Evolutionary conservation across 2,329 filamentous ascomycete genomes (phyloP), one percentile per base, ranked within the genome.

Genomic region (Colletotrichum paranaense): DNA sequence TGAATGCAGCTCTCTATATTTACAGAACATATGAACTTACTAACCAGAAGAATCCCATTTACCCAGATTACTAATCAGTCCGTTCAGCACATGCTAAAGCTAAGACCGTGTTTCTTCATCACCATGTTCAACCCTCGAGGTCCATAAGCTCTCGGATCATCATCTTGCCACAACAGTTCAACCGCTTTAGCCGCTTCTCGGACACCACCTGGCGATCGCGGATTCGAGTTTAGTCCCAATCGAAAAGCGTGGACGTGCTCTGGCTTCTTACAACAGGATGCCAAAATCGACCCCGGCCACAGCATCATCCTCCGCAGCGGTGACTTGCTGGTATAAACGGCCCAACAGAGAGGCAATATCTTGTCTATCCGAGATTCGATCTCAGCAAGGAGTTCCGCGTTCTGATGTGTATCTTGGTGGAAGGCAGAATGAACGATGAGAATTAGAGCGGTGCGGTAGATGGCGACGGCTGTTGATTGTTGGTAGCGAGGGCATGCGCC

Each of bases 41-140:
- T 16, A 42, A 19, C 5, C 38, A 7, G 0, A 42, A 3, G 5
- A 7, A 16, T 16, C 5, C 38, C 16, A 42, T 16, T 42, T 6
- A 3, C 38, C 14, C 12, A 35, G 9, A 4, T 12, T 35, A 35
- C 32, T 35, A 12, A 11, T 1, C 1, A 35, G 32, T 42, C 38
- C 42, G 19, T 19, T 68, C 14, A 64, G 22, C 59, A 62, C 67
- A 68, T 57, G 11, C 59, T 35, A 19, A 68, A 49, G 16, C 59
- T 64, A 1, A 68, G 14, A 2, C 32, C 67, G 6, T 64, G 49
- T n/a, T 64, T 64, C 59, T 64, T 68, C 67, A 64, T 64, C 4
- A 52, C 35, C 35, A 63, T 56, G 12, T 56, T 32, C 14, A 64
- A 3, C 1, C 59, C 67, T 1, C 52, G 24, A 7, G 67, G 59